Conservation (phyloP, 257 asterid species). For the Solanum chmielewskii region DNA sequence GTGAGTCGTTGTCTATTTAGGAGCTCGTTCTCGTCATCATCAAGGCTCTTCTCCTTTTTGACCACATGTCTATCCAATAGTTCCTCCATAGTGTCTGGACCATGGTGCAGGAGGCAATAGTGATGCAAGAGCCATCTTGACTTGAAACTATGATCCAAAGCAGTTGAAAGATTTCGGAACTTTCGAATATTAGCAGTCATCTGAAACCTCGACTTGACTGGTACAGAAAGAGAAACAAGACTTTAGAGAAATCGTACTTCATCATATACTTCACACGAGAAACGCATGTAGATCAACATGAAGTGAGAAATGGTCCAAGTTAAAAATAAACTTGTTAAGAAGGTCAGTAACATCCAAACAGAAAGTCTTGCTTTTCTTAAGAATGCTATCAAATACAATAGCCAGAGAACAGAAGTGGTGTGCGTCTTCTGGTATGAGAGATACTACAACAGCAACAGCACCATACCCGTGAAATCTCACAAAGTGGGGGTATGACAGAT, state of each 20-base stretch:
- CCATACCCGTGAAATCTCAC: too few species aligned
- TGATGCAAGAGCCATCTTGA: background rate
- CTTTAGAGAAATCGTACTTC: background rate
- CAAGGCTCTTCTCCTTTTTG: slow-evolving; percentile 32
- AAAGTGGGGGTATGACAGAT: background rate
- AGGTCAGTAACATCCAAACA: background rate
- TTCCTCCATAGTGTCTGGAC: slow-evolving; percentile 90
- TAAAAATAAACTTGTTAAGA: background rate
- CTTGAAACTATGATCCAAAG: slow-evolving; percentile 11
- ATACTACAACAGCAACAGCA: background rate
- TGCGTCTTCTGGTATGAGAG: background rate
- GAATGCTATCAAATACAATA: background rate
- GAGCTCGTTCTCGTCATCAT: slow-evolving; percentile 52
- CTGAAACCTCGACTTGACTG: background rate
- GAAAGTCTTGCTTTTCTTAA: background rate
- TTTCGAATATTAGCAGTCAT: slow-evolving; percentile 23
- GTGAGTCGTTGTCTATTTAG: slow-evolving; percentile 58
- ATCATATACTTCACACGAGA: background rate
- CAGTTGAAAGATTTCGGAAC: slow-evolving; percentile 14
- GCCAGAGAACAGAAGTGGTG: background rate
- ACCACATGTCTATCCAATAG: slow-evolving; percentile 71
- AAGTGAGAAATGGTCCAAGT: background rate
- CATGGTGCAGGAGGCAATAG: slow-evolving; percentile 44
- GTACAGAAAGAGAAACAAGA: background rate
- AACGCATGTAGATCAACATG: background rate